phyloP scores from a whole-genome alignment of 2,329 filamentous ascomycete genomes.

The Calonectria honghensis region DNA sequence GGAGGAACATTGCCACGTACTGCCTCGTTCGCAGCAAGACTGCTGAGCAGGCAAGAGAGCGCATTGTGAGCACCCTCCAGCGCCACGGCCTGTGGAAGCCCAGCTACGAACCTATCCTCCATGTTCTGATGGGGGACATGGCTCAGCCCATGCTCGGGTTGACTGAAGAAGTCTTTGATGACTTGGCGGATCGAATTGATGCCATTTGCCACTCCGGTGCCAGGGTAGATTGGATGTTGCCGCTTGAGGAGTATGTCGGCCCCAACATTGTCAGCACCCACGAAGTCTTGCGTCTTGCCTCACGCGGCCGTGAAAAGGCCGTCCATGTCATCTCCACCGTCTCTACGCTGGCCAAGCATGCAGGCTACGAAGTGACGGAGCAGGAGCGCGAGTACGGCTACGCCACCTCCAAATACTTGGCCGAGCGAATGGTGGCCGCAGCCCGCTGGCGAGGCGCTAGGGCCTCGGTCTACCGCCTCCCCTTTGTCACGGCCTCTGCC shows the following conservation, averaged over 20 bases:
- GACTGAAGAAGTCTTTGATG: not conserved
- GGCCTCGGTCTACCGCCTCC: not conserved
- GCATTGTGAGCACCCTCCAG: not conserved
- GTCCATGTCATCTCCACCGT: not conserved
- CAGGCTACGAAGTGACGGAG: not conserved
- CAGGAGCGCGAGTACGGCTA: conserved; percentile 4
- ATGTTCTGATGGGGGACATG: not conserved
- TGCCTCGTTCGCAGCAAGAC: not conserved
- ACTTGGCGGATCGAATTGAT: not conserved
- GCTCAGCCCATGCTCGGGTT: not conserved
- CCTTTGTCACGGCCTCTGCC: not conserved
- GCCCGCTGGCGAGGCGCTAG: not conserved
- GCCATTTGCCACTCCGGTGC: not conserved
- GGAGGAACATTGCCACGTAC: not conserved
- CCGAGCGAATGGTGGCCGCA: not conserved
- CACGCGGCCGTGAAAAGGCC: not conserved
- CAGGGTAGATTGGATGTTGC: not conserved
- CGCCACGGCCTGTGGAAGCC: not conserved
- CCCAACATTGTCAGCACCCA: not conserved
- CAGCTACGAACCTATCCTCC: not conserved
- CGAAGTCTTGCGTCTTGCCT: not conserved
- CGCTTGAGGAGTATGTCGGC: not conserved
- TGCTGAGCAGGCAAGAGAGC: not conserved
- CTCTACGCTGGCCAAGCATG: not conserved
- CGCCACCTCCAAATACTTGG: not conserved